Evolutionary conservation across 352 stramenopile species (phyloP).

Genomic region (Phytophthora pseudosyringae): DNA sequence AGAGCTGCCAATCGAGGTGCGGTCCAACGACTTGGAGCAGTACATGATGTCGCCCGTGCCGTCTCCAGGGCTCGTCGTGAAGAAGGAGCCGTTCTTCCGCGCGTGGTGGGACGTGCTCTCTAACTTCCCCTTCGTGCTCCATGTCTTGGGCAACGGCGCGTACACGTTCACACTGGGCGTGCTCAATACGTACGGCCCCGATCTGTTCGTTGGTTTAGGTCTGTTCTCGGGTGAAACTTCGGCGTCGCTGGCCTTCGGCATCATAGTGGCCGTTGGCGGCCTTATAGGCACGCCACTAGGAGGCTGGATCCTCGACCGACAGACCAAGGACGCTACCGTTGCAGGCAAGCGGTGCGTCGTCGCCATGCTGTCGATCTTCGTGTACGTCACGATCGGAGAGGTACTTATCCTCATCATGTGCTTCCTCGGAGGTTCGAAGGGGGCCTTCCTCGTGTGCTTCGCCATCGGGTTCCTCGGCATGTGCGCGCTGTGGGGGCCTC

Average conservation of each 20-base stretch:
- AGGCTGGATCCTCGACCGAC: slow-evolving; percentile 56
- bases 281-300: slow-evolving; percentile 79
- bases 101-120: slow-evolving; percentile 56
- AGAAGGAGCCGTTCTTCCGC: slow-evolving; percentile 33
- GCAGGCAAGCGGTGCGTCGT: slow-evolving; percentile 40
- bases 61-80: slow-evolving; percentile 25
- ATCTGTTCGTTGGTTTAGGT: slow-evolving; percentile 81
- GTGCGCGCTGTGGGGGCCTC: slow-evolving; percentile 51
- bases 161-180: slow-evolving; percentile 81
- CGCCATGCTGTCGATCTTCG: slow-evolving; percentile 46
- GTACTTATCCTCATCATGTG: slow-evolving; percentile 47
- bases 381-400: slow-evolving; percentile 45
- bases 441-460: slow-evolving; percentile 56
- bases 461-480: slow-evolving; percentile 53
- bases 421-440: slow-evolving; percentile 33
- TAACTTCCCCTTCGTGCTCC: slow-evolving; percentile 68
- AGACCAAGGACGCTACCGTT: slow-evolving; percentile 41
- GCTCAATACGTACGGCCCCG: slow-evolving; percentile 75
- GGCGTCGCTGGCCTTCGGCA: slow-evolving; percentile 80
- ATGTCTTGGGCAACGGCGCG: slow-evolving; percentile 70
- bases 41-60: slow-evolving; percentile 21
- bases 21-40: too few relatives aligned
- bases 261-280: slow-evolving; percentile 55
- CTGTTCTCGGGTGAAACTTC: slow-evolving; percentile 73
- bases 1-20: slow-evolving; percentile 31